Conservation (phyloP, 2,329 filamentous ascomycete genomes). For the Neonectria punicea region DNA sequence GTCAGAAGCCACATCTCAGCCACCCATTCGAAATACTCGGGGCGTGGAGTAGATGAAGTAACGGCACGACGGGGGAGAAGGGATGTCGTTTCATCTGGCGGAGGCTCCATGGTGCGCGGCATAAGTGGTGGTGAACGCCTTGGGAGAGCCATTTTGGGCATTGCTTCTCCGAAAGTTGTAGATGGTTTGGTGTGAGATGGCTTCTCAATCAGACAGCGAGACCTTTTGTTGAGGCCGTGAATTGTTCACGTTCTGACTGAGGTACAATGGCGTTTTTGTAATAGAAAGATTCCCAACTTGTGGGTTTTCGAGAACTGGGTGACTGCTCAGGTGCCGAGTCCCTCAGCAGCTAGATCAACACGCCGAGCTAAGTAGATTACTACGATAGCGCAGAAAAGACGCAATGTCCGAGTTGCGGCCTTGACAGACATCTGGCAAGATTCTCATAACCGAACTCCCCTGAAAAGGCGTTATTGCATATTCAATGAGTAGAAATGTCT, state of each 20-base stretch:
- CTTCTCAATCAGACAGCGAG: no score
- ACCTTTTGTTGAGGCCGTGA: not conserved
- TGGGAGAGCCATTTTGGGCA: not conserved
- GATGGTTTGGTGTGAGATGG: not conserved
- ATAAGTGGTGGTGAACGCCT: not conserved
- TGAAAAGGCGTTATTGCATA: not conserved
- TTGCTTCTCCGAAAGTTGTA: not conserved
- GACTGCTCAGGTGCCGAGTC: not conserved
- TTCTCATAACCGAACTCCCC: not conserved
- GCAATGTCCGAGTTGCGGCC: not conserved
- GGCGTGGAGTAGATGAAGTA: not conserved
- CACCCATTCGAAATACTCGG: slow-evolving; percentile 33
- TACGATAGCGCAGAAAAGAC: not conserved
- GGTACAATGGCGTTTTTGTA: not conserved
- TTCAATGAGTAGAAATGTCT: not conserved
- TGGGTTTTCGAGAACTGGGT: not conserved
- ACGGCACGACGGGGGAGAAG: slow-evolving; percentile 10
- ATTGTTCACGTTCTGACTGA: not conserved
- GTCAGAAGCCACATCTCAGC: slow-evolving; percentile 60
- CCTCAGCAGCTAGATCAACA: not conserved
- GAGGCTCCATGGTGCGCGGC: not conserved
- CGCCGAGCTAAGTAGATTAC: not conserved
- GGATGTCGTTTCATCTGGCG: slow-evolving; percentile 34
- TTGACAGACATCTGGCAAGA: not conserved
- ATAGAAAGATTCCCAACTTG: not conserved